A percentile compares a stretch with the other conserved stretches of the same genome.
phyloP scores from a whole-genome alignment of 1,139 yeast genomes.

The Sugiyamaella grinbergsii region DNA sequence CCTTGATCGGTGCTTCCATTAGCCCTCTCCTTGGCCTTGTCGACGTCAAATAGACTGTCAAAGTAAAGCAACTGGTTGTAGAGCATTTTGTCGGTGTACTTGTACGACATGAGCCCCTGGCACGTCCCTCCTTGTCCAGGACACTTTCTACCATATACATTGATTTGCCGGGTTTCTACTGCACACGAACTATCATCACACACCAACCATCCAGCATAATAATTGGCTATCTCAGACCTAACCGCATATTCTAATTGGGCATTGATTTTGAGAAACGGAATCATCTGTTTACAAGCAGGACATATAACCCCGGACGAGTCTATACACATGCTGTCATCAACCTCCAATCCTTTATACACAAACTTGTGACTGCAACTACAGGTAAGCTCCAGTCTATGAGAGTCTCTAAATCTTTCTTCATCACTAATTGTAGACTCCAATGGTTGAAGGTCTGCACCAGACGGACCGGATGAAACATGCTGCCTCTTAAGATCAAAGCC shows the following conservation, averaged over 20 bases:
- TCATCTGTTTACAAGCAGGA: slow-evolving; percentile 54
- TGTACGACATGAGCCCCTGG: slow-evolving; percentile 80
- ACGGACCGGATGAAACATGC: slow-evolving; percentile 38
- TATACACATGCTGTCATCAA: slow-evolving; percentile 12
- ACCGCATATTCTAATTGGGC: slow-evolving; percentile 74
- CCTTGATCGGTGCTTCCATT: slow-evolving; percentile 18
- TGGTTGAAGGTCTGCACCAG: slow-evolving; percentile 55
- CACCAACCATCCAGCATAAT: slow-evolving; percentile 80
- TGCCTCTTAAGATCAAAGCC: slow-evolving; percentile 76
- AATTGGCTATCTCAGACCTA: slow-evolving; percentile 67
- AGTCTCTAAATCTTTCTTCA: slow-evolving; percentile 73
- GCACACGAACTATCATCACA: slow-evolving; percentile 91
- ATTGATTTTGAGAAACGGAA: slow-evolving; percentile 59
- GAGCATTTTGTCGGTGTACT: slow-evolving; percentile 74
- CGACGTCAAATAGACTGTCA: slow-evolving; percentile 77
- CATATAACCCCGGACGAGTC: slow-evolving; percentile 50
- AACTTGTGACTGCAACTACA: slow-evolving; percentile 69
- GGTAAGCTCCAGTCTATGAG: slow-evolving; percentile 55
- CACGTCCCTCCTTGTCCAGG: slow-evolving; percentile 68
- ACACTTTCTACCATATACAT: slow-evolving; percentile 89
- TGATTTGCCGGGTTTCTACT: slow-evolving; percentile 75
- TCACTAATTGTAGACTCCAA: slow-evolving; percentile 83
- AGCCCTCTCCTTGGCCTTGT: slow-evolving; percentile 62
- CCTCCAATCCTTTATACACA: slow-evolving; percentile 62
- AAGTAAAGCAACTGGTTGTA: slow-evolving; percentile 86